These are phyloP conservation scores for Leccinum rimulosum DNA, from an alignment of 768 basidiomycete species.

Conservation along the genomic window DNA sequence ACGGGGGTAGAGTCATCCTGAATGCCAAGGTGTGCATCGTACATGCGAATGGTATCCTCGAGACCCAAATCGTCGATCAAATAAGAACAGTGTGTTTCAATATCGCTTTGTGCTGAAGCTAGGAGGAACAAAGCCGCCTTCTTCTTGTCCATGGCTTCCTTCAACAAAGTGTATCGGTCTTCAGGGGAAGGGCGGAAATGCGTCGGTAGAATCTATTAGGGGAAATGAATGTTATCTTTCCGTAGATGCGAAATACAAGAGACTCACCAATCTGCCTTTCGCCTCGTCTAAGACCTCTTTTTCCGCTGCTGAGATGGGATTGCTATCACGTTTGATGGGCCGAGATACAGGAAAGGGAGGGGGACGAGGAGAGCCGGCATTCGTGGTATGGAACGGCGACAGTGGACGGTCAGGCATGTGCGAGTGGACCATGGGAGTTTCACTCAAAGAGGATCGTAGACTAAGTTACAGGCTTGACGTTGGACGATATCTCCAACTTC, in stretches of 20 bases:
- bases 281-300: background rate
- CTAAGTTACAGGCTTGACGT: no score
- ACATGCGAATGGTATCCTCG: background rate
- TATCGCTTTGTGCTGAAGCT: background rate
- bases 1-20: background rate
- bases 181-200: background rate
- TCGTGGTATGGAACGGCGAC: no score
- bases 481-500: no score
- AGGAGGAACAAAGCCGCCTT: background rate
- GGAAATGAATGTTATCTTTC: background rate
- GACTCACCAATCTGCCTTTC: background rate
- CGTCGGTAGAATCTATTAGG: background rate
- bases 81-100: background rate
- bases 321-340: background rate
- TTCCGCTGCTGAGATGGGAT: background rate
- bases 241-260: background rate
- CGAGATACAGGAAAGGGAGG: background rate
- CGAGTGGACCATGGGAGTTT: no score
- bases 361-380: background rate
- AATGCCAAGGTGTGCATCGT: background rate
- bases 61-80: background rate
- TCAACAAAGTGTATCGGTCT: background rate
- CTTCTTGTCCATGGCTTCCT: background rate
- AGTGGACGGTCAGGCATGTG: no score
- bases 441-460: no score